Conservation (phyloP, 768 basidiomycete species). For the Coprinopsis marcescibilis region DNA sequence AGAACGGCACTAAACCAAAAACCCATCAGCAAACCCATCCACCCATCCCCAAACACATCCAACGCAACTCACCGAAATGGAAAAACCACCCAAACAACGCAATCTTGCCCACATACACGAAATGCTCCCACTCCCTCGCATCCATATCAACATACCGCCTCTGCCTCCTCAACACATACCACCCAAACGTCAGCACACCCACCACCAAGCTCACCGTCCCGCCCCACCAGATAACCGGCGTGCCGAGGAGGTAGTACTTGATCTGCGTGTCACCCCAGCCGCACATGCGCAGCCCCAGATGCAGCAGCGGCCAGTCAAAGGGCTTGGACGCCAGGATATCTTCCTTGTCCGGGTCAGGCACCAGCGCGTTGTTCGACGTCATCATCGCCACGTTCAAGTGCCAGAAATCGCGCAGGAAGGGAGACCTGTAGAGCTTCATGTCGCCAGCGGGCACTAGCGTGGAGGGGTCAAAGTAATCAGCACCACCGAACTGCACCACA, state of each 20-base stretch:
- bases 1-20: constrained; percentile 70
- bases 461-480: not conserved
- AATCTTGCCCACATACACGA: constrained; percentile 87
- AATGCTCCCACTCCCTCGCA: constrained; percentile 90
- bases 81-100: constrained; percentile 89
- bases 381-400: constrained; percentile 99
- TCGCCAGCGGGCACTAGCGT: constrained; percentile 77
- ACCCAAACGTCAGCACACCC: constrained; percentile 43
- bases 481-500: not conserved
- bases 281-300: constrained; percentile 91
- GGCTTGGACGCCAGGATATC: constrained; percentile 94
- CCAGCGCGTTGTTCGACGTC: constrained; percentile 97
- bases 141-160: constrained; percentile 91
- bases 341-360: constrained; percentile 97
- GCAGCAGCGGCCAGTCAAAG: constrained; percentile 89
- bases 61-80: constrained; percentile 68
- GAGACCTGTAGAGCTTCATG: constrained; percentile 78
- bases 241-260: constrained; percentile 93
- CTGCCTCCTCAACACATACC: constrained; percentile 80
- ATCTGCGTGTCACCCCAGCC: constrained; percentile 85
- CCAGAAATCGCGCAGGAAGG: constrained; percentile 96
- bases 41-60: not conserved
- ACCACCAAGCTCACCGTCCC: constrained; percentile 60
- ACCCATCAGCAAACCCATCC: constrained; percentile 6
- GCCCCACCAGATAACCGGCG: constrained; percentile 92